A percentile compares a stretch with the other conserved stretches of the same genome.
phyloP scores from a whole-genome alignment of 768 basidiomycete species.

The Harrya chromipes region DNA sequence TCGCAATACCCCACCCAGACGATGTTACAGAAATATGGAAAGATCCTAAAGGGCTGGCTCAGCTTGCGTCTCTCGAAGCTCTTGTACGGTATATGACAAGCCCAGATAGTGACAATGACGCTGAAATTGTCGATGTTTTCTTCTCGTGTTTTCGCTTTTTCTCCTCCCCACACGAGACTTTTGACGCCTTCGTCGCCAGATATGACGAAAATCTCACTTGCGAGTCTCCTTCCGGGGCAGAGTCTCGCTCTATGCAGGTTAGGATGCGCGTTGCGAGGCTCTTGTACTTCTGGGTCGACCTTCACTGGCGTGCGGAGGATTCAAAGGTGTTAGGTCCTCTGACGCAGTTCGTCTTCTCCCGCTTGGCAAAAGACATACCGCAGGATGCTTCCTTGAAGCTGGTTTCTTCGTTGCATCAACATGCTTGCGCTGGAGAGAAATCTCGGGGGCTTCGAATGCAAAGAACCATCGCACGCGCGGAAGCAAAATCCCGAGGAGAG shows the following conservation, averaged over 20 bases:
- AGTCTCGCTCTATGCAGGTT: slow-evolving; percentile 44
- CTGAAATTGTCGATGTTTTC: slow-evolving; percentile 50
- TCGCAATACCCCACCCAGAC: slow-evolving; percentile 30
- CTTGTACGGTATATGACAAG: slow-evolving; percentile 48
- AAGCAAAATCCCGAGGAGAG: slow-evolving; percentile 17
- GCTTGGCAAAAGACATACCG: slow-evolving; percentile 31
- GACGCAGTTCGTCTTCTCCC: slow-evolving; percentile 30
- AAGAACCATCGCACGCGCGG: slow-evolving; percentile 23
- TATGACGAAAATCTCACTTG: slow-evolving; percentile 39
- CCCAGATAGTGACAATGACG: slow-evolving; percentile 37
- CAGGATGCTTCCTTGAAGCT: slow-evolving; percentile 25
- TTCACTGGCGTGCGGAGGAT: slow-evolving; percentile 61
- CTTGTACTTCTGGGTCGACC: slow-evolving; percentile 67
- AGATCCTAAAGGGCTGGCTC: slow-evolving; percentile 24
- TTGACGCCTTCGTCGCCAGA: slow-evolving; percentile 44
- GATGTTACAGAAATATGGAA: slow-evolving; percentile 29
- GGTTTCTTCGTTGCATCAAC: slow-evolving; percentile 30
- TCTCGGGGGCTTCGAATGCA: slow-evolving; percentile 27
- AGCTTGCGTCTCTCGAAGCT: slow-evolving; percentile 39
- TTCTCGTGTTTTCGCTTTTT: slow-evolving; percentile 74
- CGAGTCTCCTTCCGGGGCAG: slow-evolving; percentile 31
- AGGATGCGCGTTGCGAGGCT: slow-evolving; percentile 59
- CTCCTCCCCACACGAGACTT: slow-evolving; percentile 46
- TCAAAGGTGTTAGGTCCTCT: slow-evolving; percentile 30
- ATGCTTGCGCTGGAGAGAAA: slow-evolving; percentile 18